Percentiles rank a stretch among this genome's conserved stretches.
phyloP scores from a whole-genome alignment of 108 stramenopile species.

The Bacterosira constricta region DNA sequence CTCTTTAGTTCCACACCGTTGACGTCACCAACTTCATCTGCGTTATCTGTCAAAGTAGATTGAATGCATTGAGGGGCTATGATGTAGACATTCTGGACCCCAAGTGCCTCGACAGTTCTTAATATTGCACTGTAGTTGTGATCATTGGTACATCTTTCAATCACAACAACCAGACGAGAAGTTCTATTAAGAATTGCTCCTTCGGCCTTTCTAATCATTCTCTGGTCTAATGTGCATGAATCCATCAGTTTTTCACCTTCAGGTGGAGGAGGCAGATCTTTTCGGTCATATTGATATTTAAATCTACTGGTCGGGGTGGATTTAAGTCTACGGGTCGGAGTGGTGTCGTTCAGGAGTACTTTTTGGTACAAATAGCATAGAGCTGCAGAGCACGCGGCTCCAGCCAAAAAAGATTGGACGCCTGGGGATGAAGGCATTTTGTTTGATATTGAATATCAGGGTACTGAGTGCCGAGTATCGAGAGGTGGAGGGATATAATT shows the following conservation, averaged over 20 bases:
- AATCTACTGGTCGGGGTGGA: background rate
- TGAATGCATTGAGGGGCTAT: conserved; percentile 67
- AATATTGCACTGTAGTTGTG: conserved; percentile 75
- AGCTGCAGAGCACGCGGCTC: conserved; percentile 23
- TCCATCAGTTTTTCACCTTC: conserved; percentile 61
- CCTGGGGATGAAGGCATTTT: conserved; percentile 6
- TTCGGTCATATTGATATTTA: background rate
- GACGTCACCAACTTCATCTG: conserved; percentile 1
- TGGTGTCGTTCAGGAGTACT: background rate
- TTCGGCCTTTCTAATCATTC: conserved; percentile 88
- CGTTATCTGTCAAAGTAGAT: conserved; percentile 29
- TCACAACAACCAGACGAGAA: conserved; percentile 71
- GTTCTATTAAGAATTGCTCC: conserved; percentile 80
- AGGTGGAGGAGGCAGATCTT: background rate
- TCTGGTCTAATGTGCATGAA: conserved; percentile 65
- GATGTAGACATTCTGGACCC: conserved; percentile 82
- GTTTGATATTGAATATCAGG: background rate
- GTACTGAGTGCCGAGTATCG: too few relatives aligned
- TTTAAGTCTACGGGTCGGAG: background rate
- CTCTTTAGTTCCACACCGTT: conserved; percentile 17
- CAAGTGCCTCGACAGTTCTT: conserved; percentile 86
- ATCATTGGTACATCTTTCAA: conserved; percentile 88
- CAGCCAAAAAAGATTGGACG: conserved; percentile 27
- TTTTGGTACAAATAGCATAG: conserved; percentile 16
- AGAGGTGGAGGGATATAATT: too few relatives aligned